These are phyloP conservation scores for Candida incommunis DNA, from an alignment of 805 yeast species.

Conservation along the genomic window DNA sequence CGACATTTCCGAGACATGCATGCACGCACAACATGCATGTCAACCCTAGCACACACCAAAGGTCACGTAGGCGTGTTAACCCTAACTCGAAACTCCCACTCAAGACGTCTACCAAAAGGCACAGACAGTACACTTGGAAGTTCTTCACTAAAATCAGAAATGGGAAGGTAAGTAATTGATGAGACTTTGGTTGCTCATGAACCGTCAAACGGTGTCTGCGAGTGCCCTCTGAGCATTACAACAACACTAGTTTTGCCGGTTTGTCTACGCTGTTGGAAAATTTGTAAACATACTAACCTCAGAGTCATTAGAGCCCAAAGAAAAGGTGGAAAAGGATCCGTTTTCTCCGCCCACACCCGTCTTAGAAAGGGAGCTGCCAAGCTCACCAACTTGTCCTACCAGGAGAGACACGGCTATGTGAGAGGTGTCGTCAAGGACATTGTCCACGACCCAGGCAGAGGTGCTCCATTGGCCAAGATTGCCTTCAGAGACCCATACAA, in stretches of 20 bases:
- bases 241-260: no score
- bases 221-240: no score
- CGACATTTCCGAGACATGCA: no score
- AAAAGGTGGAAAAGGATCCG: slow-evolving; percentile 98
- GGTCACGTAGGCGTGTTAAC: no score
- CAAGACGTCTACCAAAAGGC: no score
- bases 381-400: slow-evolving; percentile 96
- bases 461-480: slow-evolving; percentile 99
- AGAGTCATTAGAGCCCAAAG: slow-evolving; percentile 99
- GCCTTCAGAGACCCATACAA: slow-evolving; percentile 99
- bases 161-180: no score
- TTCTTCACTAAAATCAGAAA: background rate
- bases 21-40: no score
- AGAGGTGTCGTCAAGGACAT: slow-evolving; percentile 98
- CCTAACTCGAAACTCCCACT: no score
- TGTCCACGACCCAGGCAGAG: slow-evolving; percentile 99
- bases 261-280: no score
- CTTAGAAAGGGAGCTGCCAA: slow-evolving; percentile 99
- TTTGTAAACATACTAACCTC: background rate
- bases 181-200: no score
- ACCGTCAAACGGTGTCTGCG: no score
- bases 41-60: no score
- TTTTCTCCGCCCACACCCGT: slow-evolving; percentile 99
- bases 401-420: slow-evolving; percentile 99
- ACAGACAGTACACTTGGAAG: background rate